phyloP scores from a whole-genome alignment of 108 stramenopile species.

The Ochromonas danica region DNA sequence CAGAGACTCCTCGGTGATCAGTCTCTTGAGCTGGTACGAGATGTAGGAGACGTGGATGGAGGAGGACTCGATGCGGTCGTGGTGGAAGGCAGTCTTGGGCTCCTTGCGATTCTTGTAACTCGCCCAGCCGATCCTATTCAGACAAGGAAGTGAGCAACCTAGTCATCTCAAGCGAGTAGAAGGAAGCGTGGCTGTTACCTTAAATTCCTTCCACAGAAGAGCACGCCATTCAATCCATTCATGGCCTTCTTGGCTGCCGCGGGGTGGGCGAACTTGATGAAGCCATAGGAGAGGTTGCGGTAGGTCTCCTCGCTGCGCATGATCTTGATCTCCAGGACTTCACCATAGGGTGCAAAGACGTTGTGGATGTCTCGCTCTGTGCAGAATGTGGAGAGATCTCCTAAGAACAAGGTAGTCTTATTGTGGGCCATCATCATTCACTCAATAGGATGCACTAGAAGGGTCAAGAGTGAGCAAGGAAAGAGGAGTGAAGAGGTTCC shows the following conservation, averaged over 20 bases:
- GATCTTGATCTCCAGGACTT: background rate
- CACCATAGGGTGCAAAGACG: background rate
- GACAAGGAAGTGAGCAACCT: background rate
- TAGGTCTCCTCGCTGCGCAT: background rate
- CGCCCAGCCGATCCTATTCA: slow-evolving; percentile 6
- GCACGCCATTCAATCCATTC: background rate
- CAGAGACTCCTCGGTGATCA: background rate
- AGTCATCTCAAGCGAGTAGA: too few species aligned
- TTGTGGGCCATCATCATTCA: too few species aligned
- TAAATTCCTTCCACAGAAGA: background rate
- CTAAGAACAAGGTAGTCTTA: background rate
- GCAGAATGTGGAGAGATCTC: background rate
- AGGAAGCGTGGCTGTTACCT: too few species aligned
- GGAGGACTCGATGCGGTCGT: background rate
- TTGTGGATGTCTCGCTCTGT: background rate
- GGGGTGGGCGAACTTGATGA: too few species aligned
- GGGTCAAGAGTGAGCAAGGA: too few species aligned
- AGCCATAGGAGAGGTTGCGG: too few species aligned
- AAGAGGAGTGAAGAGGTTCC: too few species aligned
- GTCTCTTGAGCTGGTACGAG: background rate
- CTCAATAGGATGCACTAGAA: too few species aligned
- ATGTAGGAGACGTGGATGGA: background rate
- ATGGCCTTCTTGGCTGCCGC: background rate
- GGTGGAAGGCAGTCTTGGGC: background rate
- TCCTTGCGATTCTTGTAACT: background rate